Evolutionary conservation across 306 rosid genomes (phyloP).

Genomic region (Leucaena leucocephala): DNA sequence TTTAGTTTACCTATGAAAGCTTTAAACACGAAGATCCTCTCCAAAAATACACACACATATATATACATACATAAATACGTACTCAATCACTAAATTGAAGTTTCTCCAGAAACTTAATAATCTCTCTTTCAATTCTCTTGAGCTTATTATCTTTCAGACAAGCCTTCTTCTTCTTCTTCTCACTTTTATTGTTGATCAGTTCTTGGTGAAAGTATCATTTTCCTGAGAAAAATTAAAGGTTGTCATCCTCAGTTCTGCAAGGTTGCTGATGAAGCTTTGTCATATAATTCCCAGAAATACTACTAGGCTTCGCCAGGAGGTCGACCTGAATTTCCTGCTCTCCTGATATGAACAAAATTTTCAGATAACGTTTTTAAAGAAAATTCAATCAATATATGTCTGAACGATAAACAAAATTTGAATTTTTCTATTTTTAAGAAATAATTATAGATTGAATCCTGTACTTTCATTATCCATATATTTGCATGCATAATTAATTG

Average conservation of each 20-base stretch:
- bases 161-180: constrained; percentile 22
- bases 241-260: not conserved
- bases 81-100: constrained; percentile 17
- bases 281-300: not conserved
- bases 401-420: not conserved
- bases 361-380: not conserved
- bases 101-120: constrained; percentile 12
- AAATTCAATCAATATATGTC: not conserved
- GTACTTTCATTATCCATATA: not conserved
- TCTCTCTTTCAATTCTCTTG: constrained; percentile 18
- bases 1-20: not conserved
- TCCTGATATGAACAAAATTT: constrained; percentile 43
- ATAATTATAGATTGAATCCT: not conserved
- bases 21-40: constrained; percentile 2
- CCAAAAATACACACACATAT: not conserved
- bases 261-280: constrained; percentile 31
- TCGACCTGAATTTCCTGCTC: constrained; percentile 55
- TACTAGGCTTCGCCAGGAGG: constrained; percentile 50
- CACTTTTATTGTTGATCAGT: not conserved
- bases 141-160: constrained; percentile 32
- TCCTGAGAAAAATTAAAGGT: too few relatives aligned
- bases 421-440: not conserved
- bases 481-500: constrained; percentile 16
- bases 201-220: not conserved
- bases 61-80: not conserved